These are phyloP conservation scores for Elaeagnus macrophylla DNA, from an alignment of 306 rosid genomes.

Conservation along the genomic window DNA sequence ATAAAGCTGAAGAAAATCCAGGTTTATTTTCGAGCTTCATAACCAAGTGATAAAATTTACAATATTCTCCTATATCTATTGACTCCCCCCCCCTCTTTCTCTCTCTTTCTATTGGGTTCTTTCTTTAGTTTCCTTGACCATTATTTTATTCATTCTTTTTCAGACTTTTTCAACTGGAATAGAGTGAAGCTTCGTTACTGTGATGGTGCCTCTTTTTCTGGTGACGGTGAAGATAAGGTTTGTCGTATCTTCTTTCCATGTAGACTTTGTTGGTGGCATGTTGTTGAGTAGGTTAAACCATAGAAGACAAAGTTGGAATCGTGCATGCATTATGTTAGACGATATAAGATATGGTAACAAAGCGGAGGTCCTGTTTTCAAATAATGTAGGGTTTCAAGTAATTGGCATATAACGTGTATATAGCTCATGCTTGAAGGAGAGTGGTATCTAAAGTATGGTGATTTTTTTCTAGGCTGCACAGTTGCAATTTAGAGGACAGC, in stretches of 20 bases:
- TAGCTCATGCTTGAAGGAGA: no score
- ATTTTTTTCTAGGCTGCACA: conserved; percentile 35
- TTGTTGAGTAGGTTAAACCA: background rate
- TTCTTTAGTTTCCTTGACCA: conserved; percentile 9
- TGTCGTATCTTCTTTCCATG: conserved; percentile 1
- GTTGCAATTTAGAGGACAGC: conserved; percentile 84
- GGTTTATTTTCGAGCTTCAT: conserved; percentile 34
- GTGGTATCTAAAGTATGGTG: background rate
- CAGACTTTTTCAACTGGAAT: conserved; percentile 95
- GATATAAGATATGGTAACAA: no score
- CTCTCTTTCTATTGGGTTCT: conserved; percentile 1
- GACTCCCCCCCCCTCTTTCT: background rate
- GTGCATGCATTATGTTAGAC: no score
- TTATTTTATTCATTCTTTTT: conserved; percentile 8
- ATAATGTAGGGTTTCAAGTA: no score
- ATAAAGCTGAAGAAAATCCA: conserved; percentile 69
- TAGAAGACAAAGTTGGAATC: no score
- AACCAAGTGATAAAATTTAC: background rate
- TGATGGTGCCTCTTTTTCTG: conserved; percentile 92
- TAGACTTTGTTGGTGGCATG: background rate
- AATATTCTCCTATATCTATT: conserved; percentile 1
- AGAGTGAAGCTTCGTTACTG: conserved; percentile 95
- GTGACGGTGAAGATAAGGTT: conserved; percentile 74
- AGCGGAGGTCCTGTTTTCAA: no score
- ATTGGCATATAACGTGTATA: no score